Conservation (phyloP, 306 rosid genomes). For the Pterocarpus macrocarpus region DNA sequence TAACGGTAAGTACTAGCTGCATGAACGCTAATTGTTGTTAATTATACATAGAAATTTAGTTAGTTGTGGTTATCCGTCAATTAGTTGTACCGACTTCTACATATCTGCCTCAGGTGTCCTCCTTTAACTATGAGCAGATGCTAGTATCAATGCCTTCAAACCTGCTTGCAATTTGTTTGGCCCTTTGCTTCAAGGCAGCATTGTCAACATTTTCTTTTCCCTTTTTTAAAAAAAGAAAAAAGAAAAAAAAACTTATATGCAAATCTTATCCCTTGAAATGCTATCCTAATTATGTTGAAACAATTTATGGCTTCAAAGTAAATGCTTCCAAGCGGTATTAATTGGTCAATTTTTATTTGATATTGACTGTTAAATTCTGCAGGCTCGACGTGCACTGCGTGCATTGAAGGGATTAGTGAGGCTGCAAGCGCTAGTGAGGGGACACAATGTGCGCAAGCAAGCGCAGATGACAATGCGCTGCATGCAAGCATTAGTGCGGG, state of each 20-base stretch:
- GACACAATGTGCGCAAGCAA: slow-evolving; percentile 95
- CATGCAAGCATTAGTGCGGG: slow-evolving; percentile 95
- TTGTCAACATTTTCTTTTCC: no score
- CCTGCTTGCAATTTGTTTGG: background rate
- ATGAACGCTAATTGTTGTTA: slow-evolving; percentile 31
- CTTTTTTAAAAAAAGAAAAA: no score
- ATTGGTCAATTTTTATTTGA: no score
- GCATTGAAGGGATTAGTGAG: slow-evolving; percentile 94
- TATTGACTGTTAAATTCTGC: background rate
- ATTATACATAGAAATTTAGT: background rate
- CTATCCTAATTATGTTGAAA: no score
- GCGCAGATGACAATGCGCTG: slow-evolving; percentile 97
- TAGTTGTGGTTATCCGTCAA: background rate
- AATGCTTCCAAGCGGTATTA: no score
- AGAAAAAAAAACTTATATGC: no score
- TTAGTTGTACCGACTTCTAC: slow-evolving; percentile 5
- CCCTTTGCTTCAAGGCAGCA: background rate
- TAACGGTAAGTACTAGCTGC: background rate
- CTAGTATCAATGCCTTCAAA: background rate
- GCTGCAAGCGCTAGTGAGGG: slow-evolving; percentile 92
- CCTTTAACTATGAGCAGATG: background rate
- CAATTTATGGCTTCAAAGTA: no score
- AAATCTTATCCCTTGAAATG: no score
- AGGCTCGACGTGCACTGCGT: slow-evolving; percentile 92
- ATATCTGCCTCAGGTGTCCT: background rate